Base-by-base conservation (phyloP, 164 flowering plant genomes). In the Vitis rupestris region DNA sequence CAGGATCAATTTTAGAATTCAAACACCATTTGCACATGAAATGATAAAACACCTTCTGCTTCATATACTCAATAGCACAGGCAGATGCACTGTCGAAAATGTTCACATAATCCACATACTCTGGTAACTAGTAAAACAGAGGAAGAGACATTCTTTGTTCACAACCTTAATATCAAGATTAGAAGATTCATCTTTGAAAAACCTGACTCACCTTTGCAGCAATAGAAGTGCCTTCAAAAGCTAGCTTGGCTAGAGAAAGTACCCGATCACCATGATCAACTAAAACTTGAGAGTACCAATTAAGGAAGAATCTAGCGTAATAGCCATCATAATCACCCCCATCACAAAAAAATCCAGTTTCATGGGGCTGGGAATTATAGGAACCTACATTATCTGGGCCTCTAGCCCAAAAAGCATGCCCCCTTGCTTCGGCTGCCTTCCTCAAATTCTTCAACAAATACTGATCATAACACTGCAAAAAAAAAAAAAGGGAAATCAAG, bases 291-390 rank as follows among this genome's bases (percentile, higher is more conserved):
- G 95, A 87, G 72, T 94, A 94, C 99, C 99, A 94, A 50, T 74
- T 76, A 47, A 94, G 93, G 79, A 94, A 92, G 77, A 94, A 94
- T 71, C 97, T 84, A 9, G 97, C 99, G 77, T 90, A 91, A 76
- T 85, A 87, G 59, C 93, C 82, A 87, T 94, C 94, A 76, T 89
- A 94, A 64, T 90, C 99, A 59, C 97, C 99, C 62, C 97, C 97
- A 75, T 94, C 97, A 79, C 97, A 85, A 73, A 94, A 94, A 80
- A 94, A 94, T 56, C 89, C 83, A 10, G 97, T 88, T 76, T 89
- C 97, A 17, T 88, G 88, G 27, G 99, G 97, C 70, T 54, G 85
- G n/a, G 92, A 86, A 80, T 85, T 90, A 68, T 92, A 92, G 63
- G 88, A 84, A 72, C 97, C 99, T 37, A 91, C 90, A 86, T 92